Conservation (phyloP, 1,284 basidiomycete species). For the Marasmius sp. region DNA sequence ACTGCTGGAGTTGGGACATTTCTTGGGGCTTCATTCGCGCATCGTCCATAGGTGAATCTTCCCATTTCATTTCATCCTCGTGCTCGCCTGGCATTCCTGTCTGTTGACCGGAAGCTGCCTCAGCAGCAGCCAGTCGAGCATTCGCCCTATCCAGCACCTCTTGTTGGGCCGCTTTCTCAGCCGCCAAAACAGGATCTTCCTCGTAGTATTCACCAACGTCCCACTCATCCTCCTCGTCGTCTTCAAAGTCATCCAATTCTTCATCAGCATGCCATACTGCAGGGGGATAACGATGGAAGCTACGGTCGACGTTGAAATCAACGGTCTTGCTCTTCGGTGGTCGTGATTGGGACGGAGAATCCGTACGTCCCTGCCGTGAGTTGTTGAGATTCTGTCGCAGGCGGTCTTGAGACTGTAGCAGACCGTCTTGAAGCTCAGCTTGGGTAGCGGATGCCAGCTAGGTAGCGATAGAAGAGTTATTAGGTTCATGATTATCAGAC, state of each 20-base stretch:
- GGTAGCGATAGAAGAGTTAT: not conserved
- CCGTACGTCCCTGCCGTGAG: slow-evolving; percentile 45
- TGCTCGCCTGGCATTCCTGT: slow-evolving; percentile 48
- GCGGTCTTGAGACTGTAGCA: slow-evolving; percentile 47
- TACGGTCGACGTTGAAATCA: slow-evolving; percentile 58
- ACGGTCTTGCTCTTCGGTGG: slow-evolving; percentile 39
- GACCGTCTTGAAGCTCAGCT: slow-evolving; percentile 58
- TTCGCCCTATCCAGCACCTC: slow-evolving; percentile 33
- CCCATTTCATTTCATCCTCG: slow-evolving; percentile 78
- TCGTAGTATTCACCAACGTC: slow-evolving; percentile 73
- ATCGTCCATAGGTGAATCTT: slow-evolving; percentile 56
- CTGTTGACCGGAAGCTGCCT: not conserved
- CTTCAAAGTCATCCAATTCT: slow-evolving; percentile 48
- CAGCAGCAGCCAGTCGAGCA: slow-evolving; percentile 10
- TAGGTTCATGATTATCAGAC: not conserved
- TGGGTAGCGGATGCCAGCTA: slow-evolving; percentile 79
- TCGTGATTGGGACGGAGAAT: slow-evolving; percentile 40
- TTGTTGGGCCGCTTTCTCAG: slow-evolving; percentile 43
- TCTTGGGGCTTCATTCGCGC: slow-evolving; percentile 35
- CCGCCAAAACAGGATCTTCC: slow-evolving; percentile 62
- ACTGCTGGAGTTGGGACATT: slow-evolving; percentile 15
- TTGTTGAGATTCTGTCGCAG: slow-evolving; percentile 48
- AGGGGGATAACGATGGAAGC: slow-evolving; percentile 72
- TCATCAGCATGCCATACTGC: slow-evolving; percentile 76
- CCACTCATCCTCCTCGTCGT: slow-evolving; percentile 73